Percentiles rank a stretch among this genome's conserved stretches.
Evolutionary conservation across 2,329 filamentous ascomycete species (phyloP).

Genomic region (Venturia aucupariae): DNA sequence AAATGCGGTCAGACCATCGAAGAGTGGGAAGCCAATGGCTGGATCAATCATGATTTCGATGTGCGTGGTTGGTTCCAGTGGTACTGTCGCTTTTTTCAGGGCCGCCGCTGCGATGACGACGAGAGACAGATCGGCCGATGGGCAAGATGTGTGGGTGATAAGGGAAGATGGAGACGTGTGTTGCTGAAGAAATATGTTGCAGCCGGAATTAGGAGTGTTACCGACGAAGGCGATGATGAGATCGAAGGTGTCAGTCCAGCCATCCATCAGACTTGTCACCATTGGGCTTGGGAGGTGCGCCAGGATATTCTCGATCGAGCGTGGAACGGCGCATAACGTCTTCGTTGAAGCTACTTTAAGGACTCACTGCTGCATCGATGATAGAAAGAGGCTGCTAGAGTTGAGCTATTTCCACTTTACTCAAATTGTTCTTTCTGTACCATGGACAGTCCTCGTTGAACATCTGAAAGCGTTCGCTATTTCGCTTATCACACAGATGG

Average conservation of each 20-base stretch:
- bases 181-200: conserved; percentile 44
- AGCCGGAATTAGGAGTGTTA: conserved; percentile 40
- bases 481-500: too few species aligned
- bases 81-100: conserved; percentile 45
- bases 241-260: conserved; percentile 40
- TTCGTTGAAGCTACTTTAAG: too few species aligned
- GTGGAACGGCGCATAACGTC: conserved; percentile 28
- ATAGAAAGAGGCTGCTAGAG: too few species aligned
- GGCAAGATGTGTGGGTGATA: conserved; percentile 44
- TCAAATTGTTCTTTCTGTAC: too few species aligned
- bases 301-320: conserved; percentile 42
- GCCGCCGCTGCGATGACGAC: conserved; percentile 41
- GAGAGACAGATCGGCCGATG: conserved; percentile 44
- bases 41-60: conserved; percentile 46
- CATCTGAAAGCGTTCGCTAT: too few species aligned
- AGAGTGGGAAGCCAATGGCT: conserved; percentile 46
- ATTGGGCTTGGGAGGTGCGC: conserved; percentile 46
- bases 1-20: conserved; percentile 46
- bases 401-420: too few species aligned
- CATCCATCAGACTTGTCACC: conserved; percentile 48
- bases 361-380: too few species aligned
- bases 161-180: conserved; percentile 41
- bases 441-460: too few species aligned
- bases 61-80: conserved; percentile 50
- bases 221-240: conserved; percentile 34